Percentiles rank a stretch among this genome's conserved stretches.
Evolutionary conservation across 2,329 filamentous ascomycete genomes (phyloP).

Genomic region (Acrodontium crateriforme): DNA sequence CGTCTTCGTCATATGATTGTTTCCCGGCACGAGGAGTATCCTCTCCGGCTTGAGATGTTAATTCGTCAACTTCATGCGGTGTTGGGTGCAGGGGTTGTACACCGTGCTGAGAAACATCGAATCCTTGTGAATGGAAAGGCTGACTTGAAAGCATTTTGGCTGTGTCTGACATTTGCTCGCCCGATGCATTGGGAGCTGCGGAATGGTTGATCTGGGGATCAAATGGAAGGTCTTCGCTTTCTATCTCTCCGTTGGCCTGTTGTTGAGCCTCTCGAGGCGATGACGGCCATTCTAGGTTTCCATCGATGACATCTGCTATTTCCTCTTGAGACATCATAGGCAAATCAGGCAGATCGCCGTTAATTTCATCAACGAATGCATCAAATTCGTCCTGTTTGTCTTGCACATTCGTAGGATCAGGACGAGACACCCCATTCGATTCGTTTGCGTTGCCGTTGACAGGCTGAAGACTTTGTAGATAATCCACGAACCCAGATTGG

Average conservation of each 20-base stretch:
- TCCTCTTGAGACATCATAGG: constrained; percentile 5
- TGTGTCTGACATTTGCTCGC: neutral
- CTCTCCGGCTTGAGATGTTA: too few relatives aligned
- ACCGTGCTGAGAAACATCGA: neutral
- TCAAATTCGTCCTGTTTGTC: neutral
- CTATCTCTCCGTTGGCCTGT: neutral
- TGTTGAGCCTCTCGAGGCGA: constrained; percentile 4
- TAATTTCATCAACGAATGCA: constrained; percentile 2
- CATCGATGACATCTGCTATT: constrained; percentile 4
- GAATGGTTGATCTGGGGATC: constrained; percentile 1
- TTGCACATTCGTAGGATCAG: neutral
- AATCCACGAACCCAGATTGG: constrained; percentile 13
- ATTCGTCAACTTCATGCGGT: too few relatives aligned
- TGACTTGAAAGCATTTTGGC: too few relatives aligned
- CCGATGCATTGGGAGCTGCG: too few relatives aligned
- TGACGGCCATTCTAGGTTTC: constrained; percentile 5
- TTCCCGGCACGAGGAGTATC: too few relatives aligned
- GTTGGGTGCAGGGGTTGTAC: too few relatives aligned
- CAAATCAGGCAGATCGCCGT: neutral
- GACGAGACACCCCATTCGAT: neutral
- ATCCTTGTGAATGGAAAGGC: neutral
- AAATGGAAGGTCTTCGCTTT: neutral
- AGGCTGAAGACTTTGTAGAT: constrained; percentile 10
- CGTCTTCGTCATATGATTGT: constrained; percentile 6
- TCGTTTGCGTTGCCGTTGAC: constrained; percentile 2